Percentiles rank a stretch among this genome's conserved stretches.
These are phyloP conservation scores for Moesziomyces antarcticus DNA, from an alignment of 1,284 basidiomycete species.

Conservation along the genomic window DNA sequence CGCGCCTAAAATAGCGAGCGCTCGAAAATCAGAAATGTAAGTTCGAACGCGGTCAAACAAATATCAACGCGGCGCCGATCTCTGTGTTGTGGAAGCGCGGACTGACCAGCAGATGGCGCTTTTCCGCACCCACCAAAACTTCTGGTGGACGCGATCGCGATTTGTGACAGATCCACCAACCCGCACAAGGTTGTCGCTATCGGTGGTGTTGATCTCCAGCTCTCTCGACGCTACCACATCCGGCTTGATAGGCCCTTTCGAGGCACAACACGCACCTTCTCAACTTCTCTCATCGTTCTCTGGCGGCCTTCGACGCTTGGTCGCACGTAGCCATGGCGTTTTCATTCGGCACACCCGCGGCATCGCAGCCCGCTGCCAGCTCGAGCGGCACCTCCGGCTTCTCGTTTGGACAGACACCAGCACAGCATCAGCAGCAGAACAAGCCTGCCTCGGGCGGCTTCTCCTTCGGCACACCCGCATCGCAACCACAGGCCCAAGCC, in stretches of 20 bases:
- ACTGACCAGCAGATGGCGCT: not conserved
- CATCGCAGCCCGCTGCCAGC: constrained; percentile 29
- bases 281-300: not conserved
- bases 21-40: not conserved
- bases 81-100: not conserved
- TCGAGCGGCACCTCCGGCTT: constrained; percentile 40
- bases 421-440: constrained; percentile 51
- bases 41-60: not conserved
- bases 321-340: constrained; percentile 47
- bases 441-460: constrained; percentile 46
- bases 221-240: too few species aligned
- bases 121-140: constrained; percentile 6
- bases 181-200: not conserved
- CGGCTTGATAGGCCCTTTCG: too few species aligned
- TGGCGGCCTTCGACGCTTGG: not conserved
- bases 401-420: constrained; percentile 48
- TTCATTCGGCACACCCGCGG: constrained; percentile 55
- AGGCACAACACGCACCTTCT: not conserved
- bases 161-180: not conserved
- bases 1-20: not conserved
- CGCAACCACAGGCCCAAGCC: constrained; percentile 22
- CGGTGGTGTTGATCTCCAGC: not conserved
- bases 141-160: constrained; percentile 1
- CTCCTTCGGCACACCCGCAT: constrained; percentile 48
- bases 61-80: not conserved